Base-by-base conservation (phyloP, 164 flowering plant species). In the Aristolochia contorta region DNA sequence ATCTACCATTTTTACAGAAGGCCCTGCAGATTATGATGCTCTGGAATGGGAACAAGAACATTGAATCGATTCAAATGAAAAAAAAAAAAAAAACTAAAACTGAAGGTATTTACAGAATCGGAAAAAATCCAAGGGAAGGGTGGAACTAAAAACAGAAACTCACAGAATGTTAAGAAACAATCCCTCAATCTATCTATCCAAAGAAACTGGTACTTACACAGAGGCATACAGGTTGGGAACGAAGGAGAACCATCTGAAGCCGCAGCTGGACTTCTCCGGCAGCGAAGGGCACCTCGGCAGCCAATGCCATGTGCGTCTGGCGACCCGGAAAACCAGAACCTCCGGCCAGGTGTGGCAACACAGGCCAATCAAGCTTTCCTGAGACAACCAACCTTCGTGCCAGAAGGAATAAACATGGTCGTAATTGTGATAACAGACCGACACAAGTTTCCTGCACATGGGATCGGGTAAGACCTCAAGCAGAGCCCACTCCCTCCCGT, bases 341-440 rank as follows among this genome's bases (percentile, higher is more conserved):
- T 89, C 91, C 0, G 96, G 89, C 91, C 94, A 86, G 7, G 76
- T 83, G 56, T 77, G 78, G 74, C 93, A 89, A 71, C 87, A 86
- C 2, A 89, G 57, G 25, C 94, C 85, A 32, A 86, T 68, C 80
- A 75, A 63, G 12, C 43, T 37, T 8, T 37, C 43, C 43, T 37
- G 5, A 4, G 43, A 37, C 43, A 37, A 1, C 10, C 43, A 10
- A 10, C 87, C 89, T 20, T 77, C 74, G 57, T 84, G 91, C 81
- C 80, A 79, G 52, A 89, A 77, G 64, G 85, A 83, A 56, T 82
- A 82, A 0, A 85, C 79, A 65, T 84, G 96, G 63, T 82, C 85
- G 58, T 86, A 86, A 19, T 81, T 86, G 56, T 86, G 94, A 59
- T 80, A 89, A 54, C 94, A 86, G 16, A 86, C 77, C 1, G 89